These are phyloP conservation scores for Bruguiera gymnorhiza DNA, from an alignment of 345 rosid genomes.

Conservation along the genomic window DNA sequence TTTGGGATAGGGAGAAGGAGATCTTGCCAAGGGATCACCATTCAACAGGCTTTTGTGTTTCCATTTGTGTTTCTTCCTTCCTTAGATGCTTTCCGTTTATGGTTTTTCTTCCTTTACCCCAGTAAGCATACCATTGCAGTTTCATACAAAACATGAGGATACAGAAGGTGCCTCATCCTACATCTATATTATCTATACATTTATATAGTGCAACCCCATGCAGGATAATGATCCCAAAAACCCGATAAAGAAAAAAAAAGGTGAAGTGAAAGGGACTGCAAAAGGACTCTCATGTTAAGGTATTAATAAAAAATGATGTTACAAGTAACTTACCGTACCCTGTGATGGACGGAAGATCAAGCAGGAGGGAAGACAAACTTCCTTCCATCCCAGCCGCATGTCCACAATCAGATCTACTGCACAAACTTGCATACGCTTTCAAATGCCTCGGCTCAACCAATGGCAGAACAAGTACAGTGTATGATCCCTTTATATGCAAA, in stretches of 20 bases:
- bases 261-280: background rate
- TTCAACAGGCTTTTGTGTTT: too few species aligned
- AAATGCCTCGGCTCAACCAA: slow-evolving; percentile 71
- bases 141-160: too few species aligned
- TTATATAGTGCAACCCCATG: too few species aligned
- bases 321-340: slow-evolving; percentile 71
- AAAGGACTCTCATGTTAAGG: background rate
- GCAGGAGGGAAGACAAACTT: slow-evolving; percentile 72
- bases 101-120: too few species aligned
- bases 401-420: slow-evolving; percentile 73
- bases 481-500: slow-evolving; percentile 62
- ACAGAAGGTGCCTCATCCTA: too few species aligned
- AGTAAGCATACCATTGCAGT: too few species aligned
- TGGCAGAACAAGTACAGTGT: slow-evolving; percentile 64
- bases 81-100: too few species aligned
- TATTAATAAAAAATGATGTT: slow-evolving; percentile 5
- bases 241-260: background rate
- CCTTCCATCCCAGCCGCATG: slow-evolving; percentile 62
- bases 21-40: too few species aligned
- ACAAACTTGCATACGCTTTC: slow-evolving; percentile 47
- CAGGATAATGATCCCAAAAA: background rate
- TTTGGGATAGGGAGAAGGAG: too few species aligned
- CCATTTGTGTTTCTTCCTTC: too few species aligned
- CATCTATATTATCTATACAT: too few species aligned
- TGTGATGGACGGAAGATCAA: slow-evolving; percentile 89